Evolutionary conservation across 139 green algal genomes (phyloP), one percentile per base, ranked within the genome.

Genomic region (Cymbomonas tetramitiformis): DNA sequence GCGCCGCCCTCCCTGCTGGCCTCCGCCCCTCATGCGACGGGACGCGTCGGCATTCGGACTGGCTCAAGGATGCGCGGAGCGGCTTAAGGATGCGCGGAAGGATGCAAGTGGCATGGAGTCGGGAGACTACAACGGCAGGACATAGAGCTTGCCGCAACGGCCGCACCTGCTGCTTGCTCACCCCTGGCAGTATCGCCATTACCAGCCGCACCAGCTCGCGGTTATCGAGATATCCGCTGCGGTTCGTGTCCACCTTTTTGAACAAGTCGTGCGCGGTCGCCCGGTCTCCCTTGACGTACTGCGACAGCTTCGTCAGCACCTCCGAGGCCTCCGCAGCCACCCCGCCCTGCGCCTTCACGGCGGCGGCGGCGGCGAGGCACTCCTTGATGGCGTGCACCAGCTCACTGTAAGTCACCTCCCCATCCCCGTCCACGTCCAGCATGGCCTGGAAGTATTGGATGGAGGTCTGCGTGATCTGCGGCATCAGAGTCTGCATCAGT

Each of bases 341-440:
- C 41, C 21, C 6, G 7, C 21, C 21, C 12, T 15, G 43, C 43
- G 15, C 43, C 19, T 51, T 19, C 12, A 28, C 5, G 46, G 19
- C 7, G 4, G 34, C n/a, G 9, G 5, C 5, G 26, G 12, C 23
- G 9, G 46, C 46, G 46, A 54, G 34, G 9, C 15, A 26, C 7
- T 54, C 19, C 18, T 33, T 54, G 46, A 54, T 28, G n/a, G 26
- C 46, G 52, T 26, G 52, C 7, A 67, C n/a, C 19, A 77, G 52
- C 61, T 77, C 70, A 2, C 63, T 26, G 31, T 65, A 56, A n/a
- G 50, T 61, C 34, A 77, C 55, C 4, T 43, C 6, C 4, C 70
- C 70, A 34, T 73, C 65, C 36, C 70, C 65, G 38, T 77, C 53
- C 25, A 64, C 38, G 40, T 77, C 70, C 53, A 77, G 67, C 51